Evolutionary conservation across 305 asterid genomes (phyloP), one percentile per base, ranked within the genome.

Genomic region (Fraxinus platypoda): DNA sequence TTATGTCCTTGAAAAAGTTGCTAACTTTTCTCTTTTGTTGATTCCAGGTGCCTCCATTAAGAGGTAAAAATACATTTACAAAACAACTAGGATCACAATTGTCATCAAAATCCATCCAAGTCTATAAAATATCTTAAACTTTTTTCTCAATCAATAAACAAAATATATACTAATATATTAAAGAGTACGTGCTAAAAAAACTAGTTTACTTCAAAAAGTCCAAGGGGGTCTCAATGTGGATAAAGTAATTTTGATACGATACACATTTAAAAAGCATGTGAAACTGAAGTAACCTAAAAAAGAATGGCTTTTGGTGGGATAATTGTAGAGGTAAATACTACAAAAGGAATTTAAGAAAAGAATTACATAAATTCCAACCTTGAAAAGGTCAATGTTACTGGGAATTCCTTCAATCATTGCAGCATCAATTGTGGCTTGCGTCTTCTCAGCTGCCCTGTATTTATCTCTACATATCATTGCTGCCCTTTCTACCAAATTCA

Each of bases 371-470:
- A 80, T 76, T 72, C 88, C 77, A 86, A 94, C 99, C 99, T 94
- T 94, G 66, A 96, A 91, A 86, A 96, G 99, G 89, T 94, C 99
- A 26, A 96, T 93, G 80, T 96, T 96, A 80, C 97, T 94, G 7
- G 99, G 99, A 81, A 96, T 96, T 78, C 99, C 99, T 87, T 96
- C 98, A 71, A 94, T 91, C 93, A 89, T 96, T 4, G 99, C 99
- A 64, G 97, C 99, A 76, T 94, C 94, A 34, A 94, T 96, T 11
- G 99, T 94, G 71, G 97, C 99, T 85, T 93, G 98, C 25, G 99
- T 94, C 87, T 91, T 96, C 91, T 96, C 98, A 59, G 88, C 98
- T 41, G 91, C 90, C 81, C 57, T 88, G 83, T 78, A 90, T 84
- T 89, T 93, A 59, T 93, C 95, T 84, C 97, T 90, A 84, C 97